A percentile compares a stretch with the other conserved stretches of the same genome.
Conservation (phyloP, 1,284 basidiomycete species). For the Tylopilus sp. region DNA sequence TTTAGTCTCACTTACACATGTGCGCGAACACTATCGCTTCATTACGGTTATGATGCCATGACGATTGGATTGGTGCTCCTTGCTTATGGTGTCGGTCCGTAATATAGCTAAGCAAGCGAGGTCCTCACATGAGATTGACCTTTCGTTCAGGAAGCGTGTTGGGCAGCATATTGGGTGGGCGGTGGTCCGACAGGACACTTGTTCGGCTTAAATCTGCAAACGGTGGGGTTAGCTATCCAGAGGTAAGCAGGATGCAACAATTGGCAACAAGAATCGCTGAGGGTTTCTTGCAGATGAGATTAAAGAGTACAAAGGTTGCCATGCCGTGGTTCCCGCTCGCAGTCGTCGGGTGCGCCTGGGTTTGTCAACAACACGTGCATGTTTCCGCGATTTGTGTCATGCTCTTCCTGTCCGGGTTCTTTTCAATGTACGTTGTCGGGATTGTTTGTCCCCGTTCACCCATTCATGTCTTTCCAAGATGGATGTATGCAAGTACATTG, state of each 20-base stretch:
- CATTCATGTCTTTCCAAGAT: slow-evolving; percentile 51
- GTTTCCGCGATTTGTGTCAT: slow-evolving; percentile 74
- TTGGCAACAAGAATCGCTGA: too few species aligned
- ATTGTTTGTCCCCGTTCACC: slow-evolving; percentile 3
- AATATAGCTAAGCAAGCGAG: not conserved
- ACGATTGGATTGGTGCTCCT: slow-evolving; percentile 85
- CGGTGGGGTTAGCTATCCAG: slow-evolving; percentile 72
- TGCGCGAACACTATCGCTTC: slow-evolving; percentile 73
- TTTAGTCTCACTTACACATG: slow-evolving; percentile 81
- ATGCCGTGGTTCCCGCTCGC: slow-evolving; percentile 66
- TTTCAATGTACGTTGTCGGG: slow-evolving; percentile 65
- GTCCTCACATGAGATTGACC: not conserved
- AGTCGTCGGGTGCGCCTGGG: slow-evolving; percentile 84
- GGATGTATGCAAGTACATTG: slow-evolving; percentile 77
- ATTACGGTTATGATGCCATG: slow-evolving; percentile 79
- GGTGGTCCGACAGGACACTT: slow-evolving; percentile 80
- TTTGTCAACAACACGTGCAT: slow-evolving; percentile 71
- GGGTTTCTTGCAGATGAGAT: slow-evolving; percentile 67
- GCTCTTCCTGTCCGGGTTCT: slow-evolving; percentile 78
- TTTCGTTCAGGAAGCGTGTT: slow-evolving; percentile 63
- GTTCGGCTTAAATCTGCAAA: slow-evolving; percentile 68
- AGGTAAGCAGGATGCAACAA: slow-evolving; percentile 55
- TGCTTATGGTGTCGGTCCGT: slow-evolving; percentile 74
- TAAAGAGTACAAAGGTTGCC: slow-evolving; percentile 72
- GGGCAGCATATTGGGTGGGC: slow-evolving; percentile 82